Base-by-base conservation (phyloP, 371 early-diverging fungal species). In the Mucor saturninus region DNA sequence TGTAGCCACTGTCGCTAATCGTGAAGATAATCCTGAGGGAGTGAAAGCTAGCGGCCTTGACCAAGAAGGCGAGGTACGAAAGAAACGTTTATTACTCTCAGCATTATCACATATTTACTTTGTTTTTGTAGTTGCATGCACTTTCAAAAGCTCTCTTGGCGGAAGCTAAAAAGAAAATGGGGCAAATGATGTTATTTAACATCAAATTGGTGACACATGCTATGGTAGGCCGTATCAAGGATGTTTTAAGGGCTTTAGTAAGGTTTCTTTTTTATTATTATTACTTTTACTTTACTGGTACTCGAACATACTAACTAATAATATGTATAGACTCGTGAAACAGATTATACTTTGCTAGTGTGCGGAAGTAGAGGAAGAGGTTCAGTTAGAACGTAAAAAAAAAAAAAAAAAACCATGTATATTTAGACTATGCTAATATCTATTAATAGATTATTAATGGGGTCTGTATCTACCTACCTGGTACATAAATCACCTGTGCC, bases 191-290 rank as follows among this genome's bases (percentile, higher is more conserved):
- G 52, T 50, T 80, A 39, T 76, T 70, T 40, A 80, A 83, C 55
- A 77, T 86, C 42, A 83, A 75, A 38, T 65, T 83, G 35, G 71
- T 80, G 37, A 76, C 81, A 21, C 77, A 83, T 55, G 81, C 73
- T 50, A 69, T 83, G 54, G 73, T 79, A 11, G 86, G 84, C 0
- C 76, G 82, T 13, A 74, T 83, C 7, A 86, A 83, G n/a, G 69
- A 64, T 37, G 42, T 29, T 13, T 43, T 64, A 9, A 74, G 68
- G 21, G 59, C 67, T 39, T 61, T 81, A 71, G 81, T 76, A 77
- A 35, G 60, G 1, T 31, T 2, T 10, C 21, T 46, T 26, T 14
- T 21, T 1, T 21, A 21, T 21, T 21, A 21, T 21, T 21, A 21
- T 21, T 21, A 0, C 1, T 21, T 21, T 21, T 21, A 21, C 21